phyloP scores from a whole-genome alignment of 441 rosid genomes.

The Euphorbia celastroides region DNA sequence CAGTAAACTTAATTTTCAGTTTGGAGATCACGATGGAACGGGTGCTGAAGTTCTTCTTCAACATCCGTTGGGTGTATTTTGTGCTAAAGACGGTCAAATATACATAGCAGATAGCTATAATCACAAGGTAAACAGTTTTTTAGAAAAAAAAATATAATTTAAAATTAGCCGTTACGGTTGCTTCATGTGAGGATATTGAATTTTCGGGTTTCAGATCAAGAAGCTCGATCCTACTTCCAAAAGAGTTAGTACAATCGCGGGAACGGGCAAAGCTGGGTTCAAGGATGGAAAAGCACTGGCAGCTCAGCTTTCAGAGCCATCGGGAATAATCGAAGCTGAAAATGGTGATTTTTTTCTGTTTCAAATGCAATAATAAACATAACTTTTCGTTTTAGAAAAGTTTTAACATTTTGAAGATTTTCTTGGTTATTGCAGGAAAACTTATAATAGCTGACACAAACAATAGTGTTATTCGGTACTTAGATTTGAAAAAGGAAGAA shows the following conservation, averaged over 20 bases:
- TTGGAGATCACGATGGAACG: conserved; percentile 86
- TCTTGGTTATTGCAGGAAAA: conserved; percentile 46
- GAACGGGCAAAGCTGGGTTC: conserved; percentile 97
- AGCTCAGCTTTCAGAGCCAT: conserved; percentile 96
- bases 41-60: conserved; percentile 93
- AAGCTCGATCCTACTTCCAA: conserved; percentile 71
- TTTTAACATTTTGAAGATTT: neutral
- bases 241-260: conserved; percentile 74
- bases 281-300: conserved; percentile 64
- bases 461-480: conserved; percentile 70
- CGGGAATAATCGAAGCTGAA: conserved; percentile 75
- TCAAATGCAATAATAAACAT: too few species aligned
- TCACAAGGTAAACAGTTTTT: conserved; percentile 57
- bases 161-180: too few species aligned
- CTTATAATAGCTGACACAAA: conserved; percentile 89
- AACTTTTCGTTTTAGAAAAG: neutral
- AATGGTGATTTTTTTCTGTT: conserved; percentile 46
- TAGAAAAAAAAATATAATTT: neutral
- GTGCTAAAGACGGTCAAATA: conserved; percentile 67
- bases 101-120: conserved; percentile 94
- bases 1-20: conserved; percentile 38
- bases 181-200: too few species aligned
- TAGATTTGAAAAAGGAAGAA: conserved; percentile 54
- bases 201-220: conserved; percentile 56
- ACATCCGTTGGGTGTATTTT: conserved; percentile 88